phyloP scores from a whole-genome alignment of 441 rosid genomes.

The Codiaeum variegatum region DNA sequence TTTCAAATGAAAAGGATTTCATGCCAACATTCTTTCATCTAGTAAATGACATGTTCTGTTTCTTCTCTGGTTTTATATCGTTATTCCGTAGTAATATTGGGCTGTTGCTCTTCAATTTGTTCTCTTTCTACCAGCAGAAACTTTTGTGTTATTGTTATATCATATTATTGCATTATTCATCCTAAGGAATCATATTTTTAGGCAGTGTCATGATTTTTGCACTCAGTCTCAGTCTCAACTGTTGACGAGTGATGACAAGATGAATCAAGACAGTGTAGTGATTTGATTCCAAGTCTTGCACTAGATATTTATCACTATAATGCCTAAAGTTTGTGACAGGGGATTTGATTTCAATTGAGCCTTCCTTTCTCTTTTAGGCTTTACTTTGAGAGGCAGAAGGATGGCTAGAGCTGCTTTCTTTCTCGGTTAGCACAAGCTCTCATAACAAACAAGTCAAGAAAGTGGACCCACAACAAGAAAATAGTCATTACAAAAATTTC shows the following conservation, averaged over 20 bases:
- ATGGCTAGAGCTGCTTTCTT: background rate
- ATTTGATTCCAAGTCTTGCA: no score
- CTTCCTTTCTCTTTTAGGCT: no score
- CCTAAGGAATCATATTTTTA: background rate
- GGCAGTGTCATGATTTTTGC: background rate
- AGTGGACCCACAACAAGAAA: background rate
- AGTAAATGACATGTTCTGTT: background rate
- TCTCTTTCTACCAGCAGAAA: background rate
- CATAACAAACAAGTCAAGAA: background rate
- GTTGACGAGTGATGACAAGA: background rate
- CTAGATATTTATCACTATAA: no score
- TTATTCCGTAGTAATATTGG: background rate
- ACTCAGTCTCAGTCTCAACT: background rate
- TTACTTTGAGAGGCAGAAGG: no score
- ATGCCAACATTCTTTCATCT: background rate
- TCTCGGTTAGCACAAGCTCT: background rate
- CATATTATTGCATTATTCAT: background rate
- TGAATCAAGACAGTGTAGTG: background rate
- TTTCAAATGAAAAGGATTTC: background rate
- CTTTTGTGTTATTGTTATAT: background rate
- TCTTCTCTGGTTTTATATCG: background rate
- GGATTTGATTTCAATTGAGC: no score
- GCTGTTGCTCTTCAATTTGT: background rate
- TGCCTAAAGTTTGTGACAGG: no score
- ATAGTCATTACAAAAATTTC: background rate